Percentiles rank a stretch among this genome's conserved stretches.
Conservation (phyloP, 73 alveolate species). For the Symbiodinium pilosum region DNA sequence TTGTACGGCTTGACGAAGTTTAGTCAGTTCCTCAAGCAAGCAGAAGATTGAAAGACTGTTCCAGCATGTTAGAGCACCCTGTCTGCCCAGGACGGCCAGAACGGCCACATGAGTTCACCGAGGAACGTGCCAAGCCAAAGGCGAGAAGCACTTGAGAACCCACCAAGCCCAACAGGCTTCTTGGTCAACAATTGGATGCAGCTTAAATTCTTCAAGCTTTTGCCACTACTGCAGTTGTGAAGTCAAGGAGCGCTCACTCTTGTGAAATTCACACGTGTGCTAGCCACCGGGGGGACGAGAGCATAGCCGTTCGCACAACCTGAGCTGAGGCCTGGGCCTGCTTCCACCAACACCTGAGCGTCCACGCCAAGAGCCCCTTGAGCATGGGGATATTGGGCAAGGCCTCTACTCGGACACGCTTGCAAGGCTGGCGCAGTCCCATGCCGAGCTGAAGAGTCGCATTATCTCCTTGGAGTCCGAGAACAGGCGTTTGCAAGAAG, state of each 20-base stretch:
- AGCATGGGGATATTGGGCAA: not conserved
- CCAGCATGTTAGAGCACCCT: too few relatives aligned
- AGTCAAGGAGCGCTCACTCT: too few relatives aligned
- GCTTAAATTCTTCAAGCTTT: not conserved
- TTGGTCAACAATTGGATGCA: not conserved
- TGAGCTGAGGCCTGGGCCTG: not conserved
- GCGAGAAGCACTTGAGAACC: not conserved
- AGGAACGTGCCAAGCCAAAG: not conserved
- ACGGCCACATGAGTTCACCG: not conserved
- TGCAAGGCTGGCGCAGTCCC: slow-evolving; percentile 70
- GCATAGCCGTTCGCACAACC: not conserved
- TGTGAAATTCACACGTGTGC: too few relatives aligned
- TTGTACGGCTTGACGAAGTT: too few relatives aligned
- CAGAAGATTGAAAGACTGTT: too few relatives aligned
- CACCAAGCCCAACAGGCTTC: not conserved
- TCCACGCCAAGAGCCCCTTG: not conserved
- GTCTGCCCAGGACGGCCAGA: too few relatives aligned
- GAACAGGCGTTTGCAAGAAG: slow-evolving; percentile 74
- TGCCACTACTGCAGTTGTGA: not conserved
- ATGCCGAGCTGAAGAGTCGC: slow-evolving; percentile 74
- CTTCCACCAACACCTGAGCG: slow-evolving; percentile 22
- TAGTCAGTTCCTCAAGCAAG: too few relatives aligned
- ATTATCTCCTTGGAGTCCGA: slow-evolving; percentile 54
- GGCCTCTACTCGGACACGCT: slow-evolving; percentile 50
- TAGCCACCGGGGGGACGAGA: too few relatives aligned